Evolutionary conservation across 208 protist genomes (phyloP).

Genomic region (Crithidia thermophila): DNA sequence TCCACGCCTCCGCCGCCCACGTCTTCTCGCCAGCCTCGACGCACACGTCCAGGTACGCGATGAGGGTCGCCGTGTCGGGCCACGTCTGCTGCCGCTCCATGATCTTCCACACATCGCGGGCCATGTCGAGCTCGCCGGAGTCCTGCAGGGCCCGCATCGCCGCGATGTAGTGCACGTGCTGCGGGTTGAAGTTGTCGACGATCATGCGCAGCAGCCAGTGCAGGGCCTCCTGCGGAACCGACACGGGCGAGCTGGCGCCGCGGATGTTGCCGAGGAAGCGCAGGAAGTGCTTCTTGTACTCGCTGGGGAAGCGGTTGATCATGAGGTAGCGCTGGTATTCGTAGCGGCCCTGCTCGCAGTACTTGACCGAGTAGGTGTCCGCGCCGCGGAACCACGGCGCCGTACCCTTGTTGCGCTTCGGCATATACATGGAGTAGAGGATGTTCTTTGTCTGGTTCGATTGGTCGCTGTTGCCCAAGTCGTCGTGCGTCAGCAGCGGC

Average conservation of each 20-base stretch:
- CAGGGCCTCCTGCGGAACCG: slow-evolving; percentile 87
- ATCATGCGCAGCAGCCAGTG: slow-evolving; percentile 94
- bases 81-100: slow-evolving; percentile 94
- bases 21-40: slow-evolving; percentile 71
- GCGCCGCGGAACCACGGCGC: slow-evolving; percentile 92
- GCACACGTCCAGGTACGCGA: slow-evolving; percentile 89
- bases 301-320: slow-evolving; percentile 91
- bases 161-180: slow-evolving; percentile 92
- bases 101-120: slow-evolving; percentile 91
- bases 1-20: slow-evolving; percentile 90
- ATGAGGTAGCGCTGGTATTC: slow-evolving; percentile 93
- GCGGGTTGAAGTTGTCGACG: slow-evolving; percentile 93
- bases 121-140: slow-evolving; percentile 86
- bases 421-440: slow-evolving; percentile 92
- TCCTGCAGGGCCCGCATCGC: slow-evolving; percentile 83
- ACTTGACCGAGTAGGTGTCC: slow-evolving; percentile 93
- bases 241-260: slow-evolving; percentile 25
- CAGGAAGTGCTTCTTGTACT: slow-evolving; percentile 92
- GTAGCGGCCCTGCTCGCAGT: slow-evolving; percentile 91
- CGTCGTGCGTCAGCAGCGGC: slow-evolving; percentile 89
- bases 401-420: slow-evolving; percentile 90
- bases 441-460: slow-evolving; percentile 91
- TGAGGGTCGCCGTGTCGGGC: slow-evolving; percentile 87
- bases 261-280: slow-evolving; percentile 84
- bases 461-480: slow-evolving; percentile 91